Evolutionary conservation across 129 eudicot species (phyloP).

Genomic region (Centrapalus pauciflorus): DNA sequence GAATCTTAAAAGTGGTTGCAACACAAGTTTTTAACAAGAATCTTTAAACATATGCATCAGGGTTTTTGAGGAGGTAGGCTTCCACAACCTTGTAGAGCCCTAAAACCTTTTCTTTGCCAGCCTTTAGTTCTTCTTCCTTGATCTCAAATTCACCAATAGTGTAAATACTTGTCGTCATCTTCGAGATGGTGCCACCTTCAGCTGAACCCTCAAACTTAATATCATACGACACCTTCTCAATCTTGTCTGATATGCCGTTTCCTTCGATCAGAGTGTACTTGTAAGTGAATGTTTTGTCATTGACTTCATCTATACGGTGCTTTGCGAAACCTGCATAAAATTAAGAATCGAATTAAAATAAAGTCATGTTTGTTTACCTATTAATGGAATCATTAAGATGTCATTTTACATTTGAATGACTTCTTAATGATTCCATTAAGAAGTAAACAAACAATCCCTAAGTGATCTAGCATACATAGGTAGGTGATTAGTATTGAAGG

Average conservation of each 20-base stretch:
- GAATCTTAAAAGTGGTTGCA: constrained; percentile 1
- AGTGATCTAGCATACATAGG: no score
- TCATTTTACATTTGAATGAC: not conserved
- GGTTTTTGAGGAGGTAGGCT: constrained; percentile 54
- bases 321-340: constrained; percentile 26
- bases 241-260: constrained; percentile 33
- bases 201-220: constrained; percentile 41
- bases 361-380: not conserved
- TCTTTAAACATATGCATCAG: constrained; percentile 45
- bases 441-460: no score
- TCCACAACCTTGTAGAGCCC: constrained; percentile 60
- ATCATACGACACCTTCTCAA: constrained; percentile 43
- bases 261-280: constrained; percentile 52
- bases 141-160: constrained; percentile 35
- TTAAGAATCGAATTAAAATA: not conserved
- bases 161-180: constrained; percentile 44
- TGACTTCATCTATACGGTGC: constrained; percentile 36
- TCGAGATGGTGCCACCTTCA: constrained; percentile 46
- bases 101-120: constrained; percentile 52
- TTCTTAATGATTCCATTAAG: not conserved
- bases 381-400: no score
- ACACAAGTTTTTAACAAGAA: not conserved
- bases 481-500: no score
- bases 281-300: constrained; percentile 40
- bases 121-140: constrained; percentile 46